A percentile compares a stretch with the other conserved stretches of the same genome.
Conservation (phyloP, 768 basidiomycete species). For the Leccinellum albellum region DNA sequence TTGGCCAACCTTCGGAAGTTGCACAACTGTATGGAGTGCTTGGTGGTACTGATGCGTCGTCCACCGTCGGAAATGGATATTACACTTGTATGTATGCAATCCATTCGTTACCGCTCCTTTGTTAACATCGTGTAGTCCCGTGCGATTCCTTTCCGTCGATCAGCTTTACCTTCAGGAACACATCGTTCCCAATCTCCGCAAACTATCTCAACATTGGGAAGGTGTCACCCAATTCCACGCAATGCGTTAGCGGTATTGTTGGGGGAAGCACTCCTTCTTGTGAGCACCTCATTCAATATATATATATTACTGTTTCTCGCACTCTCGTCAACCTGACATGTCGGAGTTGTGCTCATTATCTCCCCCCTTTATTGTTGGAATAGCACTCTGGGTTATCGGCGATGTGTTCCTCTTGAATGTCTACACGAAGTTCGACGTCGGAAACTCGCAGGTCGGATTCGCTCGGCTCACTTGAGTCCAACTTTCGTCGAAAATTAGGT, state of each 20-base stretch:
- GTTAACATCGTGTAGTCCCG: neutral
- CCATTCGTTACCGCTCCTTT: neutral
- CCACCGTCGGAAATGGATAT: constrained; percentile 21
- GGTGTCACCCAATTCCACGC: neutral
- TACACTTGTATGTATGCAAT: constrained; percentile 27
- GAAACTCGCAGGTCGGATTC: neutral
- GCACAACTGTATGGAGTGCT: constrained; percentile 18
- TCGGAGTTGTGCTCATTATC: constrained; percentile 7
- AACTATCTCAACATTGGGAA: neutral
- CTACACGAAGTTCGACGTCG: neutral
- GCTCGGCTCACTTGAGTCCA: neutral
- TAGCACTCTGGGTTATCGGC: neutral
- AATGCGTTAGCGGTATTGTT: neutral
- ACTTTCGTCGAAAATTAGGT: neutral
- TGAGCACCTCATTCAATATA: neutral
- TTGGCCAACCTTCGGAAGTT: constrained; percentile 13
- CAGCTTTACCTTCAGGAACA: neutral
- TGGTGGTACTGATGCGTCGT: constrained; percentile 22
- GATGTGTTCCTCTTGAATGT: neutral
- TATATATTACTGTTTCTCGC: neutral
- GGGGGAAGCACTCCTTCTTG: neutral
- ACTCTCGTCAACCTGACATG: neutral
- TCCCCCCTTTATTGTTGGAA: neutral
- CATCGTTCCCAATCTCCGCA: neutral
- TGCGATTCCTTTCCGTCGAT: neutral